Evolutionary conservation across 768 basidiomycete species (phyloP), one percentile per base, ranked within the genome.

Genomic region (Boletus edulis): DNA sequence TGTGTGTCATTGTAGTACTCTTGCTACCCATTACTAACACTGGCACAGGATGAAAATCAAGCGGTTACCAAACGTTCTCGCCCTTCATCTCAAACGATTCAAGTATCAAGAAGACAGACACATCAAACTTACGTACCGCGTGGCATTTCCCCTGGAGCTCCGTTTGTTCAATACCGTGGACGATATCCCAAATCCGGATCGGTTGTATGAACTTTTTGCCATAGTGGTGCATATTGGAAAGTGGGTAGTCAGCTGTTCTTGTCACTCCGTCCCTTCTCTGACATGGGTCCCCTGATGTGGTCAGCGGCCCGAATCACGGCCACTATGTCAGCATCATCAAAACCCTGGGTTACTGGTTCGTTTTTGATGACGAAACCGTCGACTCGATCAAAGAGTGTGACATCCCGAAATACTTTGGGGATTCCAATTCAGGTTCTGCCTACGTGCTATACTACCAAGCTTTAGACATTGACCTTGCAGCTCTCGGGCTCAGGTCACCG

Each of bases 161-260:
- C 85, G 96, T 55, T 75, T 99, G 53, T 98, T 98, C 78, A 98
- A 99, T 70, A 98, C 97, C 41, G 87, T 94, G 48, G 97, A 99
- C 71, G 93, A 95, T 62, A 83, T 88, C 45, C 84, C 87, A 49
- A 84, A 98, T 68, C 91, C 94, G 0, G 97, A 99, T 70, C 79
- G 95, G 51, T 70, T 98, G 57, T 99, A 97, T 74, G 86, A 91
- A 69, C 81, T 99, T 27, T 98, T 95, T 69, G 94, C 92, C 14
- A 92, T 98, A 54, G 95, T 99, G 34, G 93, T 99, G n/a, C 97
- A 99, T 73, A 95, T 99, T 60, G 97, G 97, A 81, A 90, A 84
- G 95, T 96, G 72, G 67, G 92, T 85, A n/a, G 29, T 68, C 60
- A 48, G 52, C 57, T 61, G 34, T 41, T 31, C 52, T 39, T 51